These are phyloP conservation scores for Anthracocystis walkeri DNA, from an alignment of 1,284 basidiomycete genomes.

Conservation along the genomic window DNA sequence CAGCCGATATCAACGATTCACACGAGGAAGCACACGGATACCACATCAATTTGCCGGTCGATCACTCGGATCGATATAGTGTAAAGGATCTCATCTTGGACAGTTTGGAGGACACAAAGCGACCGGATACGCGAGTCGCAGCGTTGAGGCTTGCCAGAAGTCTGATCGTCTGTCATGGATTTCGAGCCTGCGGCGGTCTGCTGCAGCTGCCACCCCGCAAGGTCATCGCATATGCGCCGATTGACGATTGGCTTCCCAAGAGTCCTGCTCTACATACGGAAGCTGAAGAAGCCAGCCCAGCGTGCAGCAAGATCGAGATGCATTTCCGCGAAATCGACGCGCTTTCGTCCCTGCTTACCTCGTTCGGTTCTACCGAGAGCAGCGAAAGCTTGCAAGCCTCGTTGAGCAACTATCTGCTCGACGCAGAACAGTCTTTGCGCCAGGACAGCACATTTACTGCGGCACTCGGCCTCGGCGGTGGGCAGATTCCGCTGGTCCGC, in stretches of 20 bases:
- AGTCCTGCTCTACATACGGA: not conserved
- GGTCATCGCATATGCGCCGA: not conserved
- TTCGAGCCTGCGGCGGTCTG: conserved; percentile 38
- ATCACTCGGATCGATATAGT: conserved; percentile 46
- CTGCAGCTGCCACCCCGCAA: conserved; percentile 33
- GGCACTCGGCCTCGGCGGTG: conserved; percentile 23
- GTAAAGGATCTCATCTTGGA: conserved; percentile 60
- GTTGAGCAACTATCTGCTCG: conserved; percentile 76
- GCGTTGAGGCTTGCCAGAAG: conserved; percentile 55
- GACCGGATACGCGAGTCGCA: conserved; percentile 35
- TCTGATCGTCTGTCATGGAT: conserved; percentile 51
- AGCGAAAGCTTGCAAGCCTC: conserved; percentile 32
- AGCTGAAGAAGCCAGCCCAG: not conserved
- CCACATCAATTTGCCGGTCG: conserved; percentile 23
- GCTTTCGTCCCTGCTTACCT: conserved; percentile 34
- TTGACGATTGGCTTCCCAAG: conserved; percentile 21
- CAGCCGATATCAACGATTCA: conserved; percentile 4
- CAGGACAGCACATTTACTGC: conserved; percentile 52
- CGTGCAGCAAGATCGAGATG: conserved; percentile 18
- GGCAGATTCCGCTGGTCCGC: conserved; percentile 75
- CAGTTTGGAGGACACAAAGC: conserved; percentile 33
- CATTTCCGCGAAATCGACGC: conserved; percentile 46
- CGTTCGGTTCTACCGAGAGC: conserved; percentile 16
- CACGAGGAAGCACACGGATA: conserved; percentile 10
- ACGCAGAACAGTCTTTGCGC: conserved; percentile 76